Evolutionary conservation across 345 rosid genomes (phyloP), one percentile per base, ranked within the genome.

Genomic region (Capsella bursapastoris): DNA sequence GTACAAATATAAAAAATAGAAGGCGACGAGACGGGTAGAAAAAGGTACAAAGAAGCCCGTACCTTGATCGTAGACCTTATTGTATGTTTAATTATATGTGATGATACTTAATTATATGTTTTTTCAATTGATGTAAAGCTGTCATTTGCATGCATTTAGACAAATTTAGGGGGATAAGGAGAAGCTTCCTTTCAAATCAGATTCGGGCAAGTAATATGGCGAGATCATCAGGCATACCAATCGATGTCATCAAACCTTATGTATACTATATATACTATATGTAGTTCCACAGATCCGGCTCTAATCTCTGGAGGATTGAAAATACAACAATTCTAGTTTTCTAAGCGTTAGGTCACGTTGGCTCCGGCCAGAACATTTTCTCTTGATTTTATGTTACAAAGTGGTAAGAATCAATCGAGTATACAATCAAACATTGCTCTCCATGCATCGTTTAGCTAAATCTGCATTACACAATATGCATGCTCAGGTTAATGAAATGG

Each of bases 71-170:
- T 76, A 10, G 75, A 63, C 75, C 45, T 16, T 37, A n/a, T n/a
- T n/a, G n/a, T n/a, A n/a, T n/a, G n/a, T n/a, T n/a, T n/a, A n/a
- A n/a, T n/a, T n/a, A n/a, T n/a, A n/a, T n/a, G n/a, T n/a, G 43
- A 18, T 57, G 11, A 7, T 37, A 3, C 34, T 27, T 28, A 57
- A 38, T 66, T 4, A 6, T 67, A 60, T 59, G 51, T 0, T 38
- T 29, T 29, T 60, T 29, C 29, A 60, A 14, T 61, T 68, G 63
- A 51, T 44, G 18, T 49, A 45, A 63, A 53, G 75, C 59, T 76
- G 80, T 69, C 80, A 56, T 76, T 62, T 70, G 70, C 75, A 70
- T 76, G 80, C 65, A 76, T 62, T 69, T 51, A 35, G 79, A 68
- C 74, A 12, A 44, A 32, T 25, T 61, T 34, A 22, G 25, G 51